Base-by-base conservation (phyloP, 2,329 filamentous ascomycete genomes). In the Nakataea oryzae region DNA sequence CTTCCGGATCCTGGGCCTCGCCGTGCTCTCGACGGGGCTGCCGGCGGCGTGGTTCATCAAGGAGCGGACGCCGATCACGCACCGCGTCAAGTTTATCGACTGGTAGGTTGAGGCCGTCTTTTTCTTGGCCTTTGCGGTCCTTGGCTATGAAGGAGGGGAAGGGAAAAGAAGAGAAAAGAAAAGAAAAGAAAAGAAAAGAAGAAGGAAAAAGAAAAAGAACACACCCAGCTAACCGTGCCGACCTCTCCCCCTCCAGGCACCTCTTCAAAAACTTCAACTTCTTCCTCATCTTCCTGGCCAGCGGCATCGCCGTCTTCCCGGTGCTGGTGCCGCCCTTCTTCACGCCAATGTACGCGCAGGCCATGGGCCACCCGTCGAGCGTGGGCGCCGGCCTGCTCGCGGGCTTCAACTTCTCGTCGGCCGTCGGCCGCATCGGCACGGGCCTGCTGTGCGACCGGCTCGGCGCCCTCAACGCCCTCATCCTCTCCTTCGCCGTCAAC, bases 261-360 rank as follows among this genome's bases (percentile, higher is more conserved):
- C 72, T 86, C 2, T 84, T 86, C 69, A 76, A 76, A 32, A 76
- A 83, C 62, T 62, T 76, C 27, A 76, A 75, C 12, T 86, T 86
- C 69, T 65, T 74, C 7, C 69, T 80, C 2, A 70, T 87, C 29
- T 86, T 86, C 67, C 66, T 81, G 4, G 78, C 78, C 5, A 80
- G 81, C 0, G 80, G 77, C 0, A 75, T 86, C 12, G 83, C 76
- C 1, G 85, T 81, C 1, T 87, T 87, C 64, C 80, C 84, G 0
- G 76, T 86, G 21, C 79, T 85, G 62, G 83, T 86, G 0, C 82
- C 84, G 0, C 81, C 84, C 0, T 87, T 85, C 72, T 86, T 86
- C 68, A 71, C 86, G 0, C 84, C 84, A 0, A 72, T 86, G 0
- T 85, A 84, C 66, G 77, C 76, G 30, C 72, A 75, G 4, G 81